Evolutionary conservation across 2,329 filamentous ascomycete genomes (phyloP).

Genomic region (Ophiostoma fasciatum): DNA sequence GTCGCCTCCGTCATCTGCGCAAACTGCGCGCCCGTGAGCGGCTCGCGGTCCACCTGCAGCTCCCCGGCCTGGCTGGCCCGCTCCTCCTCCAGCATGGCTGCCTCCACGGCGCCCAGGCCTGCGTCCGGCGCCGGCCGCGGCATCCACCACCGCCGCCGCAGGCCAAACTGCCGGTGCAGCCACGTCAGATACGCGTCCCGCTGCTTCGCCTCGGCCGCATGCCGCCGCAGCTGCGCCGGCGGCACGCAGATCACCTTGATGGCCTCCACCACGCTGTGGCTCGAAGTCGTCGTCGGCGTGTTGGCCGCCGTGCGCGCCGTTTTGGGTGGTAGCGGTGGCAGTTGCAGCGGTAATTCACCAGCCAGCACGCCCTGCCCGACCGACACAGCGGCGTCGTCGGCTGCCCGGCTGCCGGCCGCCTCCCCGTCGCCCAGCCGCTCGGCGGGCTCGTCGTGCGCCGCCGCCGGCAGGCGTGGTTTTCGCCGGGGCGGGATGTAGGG

Average conservation of each 20-base stretch:
- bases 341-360: too few species aligned
- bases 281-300: slow-evolving; percentile 3
- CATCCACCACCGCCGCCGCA: slow-evolving; percentile 8
- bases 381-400: too few species aligned
- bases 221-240: neutral
- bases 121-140: slow-evolving; percentile 3
- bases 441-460: too few species aligned
- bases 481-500: too few species aligned
- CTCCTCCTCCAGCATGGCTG: slow-evolving; percentile 8
- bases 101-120: slow-evolving; percentile 3
- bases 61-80: neutral
- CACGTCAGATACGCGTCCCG: slow-evolving; percentile 7
- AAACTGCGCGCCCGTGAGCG: slow-evolving; percentile 16
- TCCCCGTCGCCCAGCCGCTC: too few species aligned
- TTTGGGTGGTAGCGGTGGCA: too few species aligned
- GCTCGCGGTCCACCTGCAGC: slow-evolving; percentile 12
- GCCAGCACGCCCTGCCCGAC: too few species aligned
- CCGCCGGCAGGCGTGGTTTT: too few species aligned
- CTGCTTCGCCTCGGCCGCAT: neutral
- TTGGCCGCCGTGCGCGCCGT: slow-evolving; percentile 4
- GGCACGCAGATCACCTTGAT: slow-evolving; percentile 9
- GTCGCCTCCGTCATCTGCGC: slow-evolving; percentile 11
- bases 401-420: too few species aligned
- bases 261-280: slow-evolving; percentile 2
- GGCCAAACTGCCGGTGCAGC: slow-evolving; percentile 9